A percentile compares a stretch with the other conserved stretches of the same genome.
These are phyloP conservation scores for Gracilariopsis chorda DNA, from an alignment of 23 red algal species.

Conservation along the genomic window DNA sequence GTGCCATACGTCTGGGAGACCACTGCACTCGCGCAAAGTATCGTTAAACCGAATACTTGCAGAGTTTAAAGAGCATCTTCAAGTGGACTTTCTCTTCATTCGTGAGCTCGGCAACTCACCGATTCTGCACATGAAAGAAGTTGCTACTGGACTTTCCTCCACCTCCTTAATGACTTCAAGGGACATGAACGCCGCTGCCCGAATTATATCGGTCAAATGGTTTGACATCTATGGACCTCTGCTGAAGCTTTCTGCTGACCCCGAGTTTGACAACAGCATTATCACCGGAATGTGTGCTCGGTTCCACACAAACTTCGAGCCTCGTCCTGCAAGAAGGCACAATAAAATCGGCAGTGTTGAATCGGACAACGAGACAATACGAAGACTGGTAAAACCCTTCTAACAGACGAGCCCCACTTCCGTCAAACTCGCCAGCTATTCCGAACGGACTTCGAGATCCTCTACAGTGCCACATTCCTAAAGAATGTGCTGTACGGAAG, in stretches of 20 bases:
- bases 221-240: slow-evolving; percentile 7
- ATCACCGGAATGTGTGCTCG: not conserved
- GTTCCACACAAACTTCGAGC: not conserved
- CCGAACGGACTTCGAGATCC: not conserved
- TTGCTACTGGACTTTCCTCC: not conserved
- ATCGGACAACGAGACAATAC: not conserved
- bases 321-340: slow-evolving; percentile 9
- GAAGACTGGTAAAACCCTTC: not conserved
- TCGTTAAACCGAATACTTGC: slow-evolving; percentile 4
- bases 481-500: not conserved
- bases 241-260: not conserved
- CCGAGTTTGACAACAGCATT: not conserved
- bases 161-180: not conserved
- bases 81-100: slow-evolving; percentile 34
- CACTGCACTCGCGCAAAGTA: not conserved
- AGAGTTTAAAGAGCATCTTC: slow-evolving; percentile 9
- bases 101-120: not conserved
- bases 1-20: not conserved
- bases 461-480: slow-evolving; percentile 6
- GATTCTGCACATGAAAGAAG: slow-evolving; percentile 19
- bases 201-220: not conserved
- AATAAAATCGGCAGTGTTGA: slow-evolving; percentile 39
- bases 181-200: not conserved
- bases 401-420: not conserved
- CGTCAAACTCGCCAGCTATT: not conserved